Evolutionary conservation across 2,329 filamentous ascomycete species (phyloP), one percentile per base, ranked within the genome.

Genomic region (Penicillium polonicum): DNA sequence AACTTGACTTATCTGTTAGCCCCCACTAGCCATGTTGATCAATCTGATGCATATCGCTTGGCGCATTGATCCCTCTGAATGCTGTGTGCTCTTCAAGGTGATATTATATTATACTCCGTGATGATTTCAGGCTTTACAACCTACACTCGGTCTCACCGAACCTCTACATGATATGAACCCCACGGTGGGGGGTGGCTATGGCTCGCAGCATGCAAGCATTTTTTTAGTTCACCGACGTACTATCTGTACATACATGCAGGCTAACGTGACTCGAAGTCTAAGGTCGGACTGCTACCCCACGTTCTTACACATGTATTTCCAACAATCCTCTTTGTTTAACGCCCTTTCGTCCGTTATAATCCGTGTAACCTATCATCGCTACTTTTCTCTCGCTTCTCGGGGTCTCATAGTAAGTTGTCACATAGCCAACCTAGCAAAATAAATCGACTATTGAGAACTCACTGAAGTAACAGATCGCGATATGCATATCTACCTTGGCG

Each of bases 21-120:
- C 49, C 35, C 51, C 63, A 64, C 60, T 52, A 19, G 29, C n/a
- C n/a, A 35, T 50, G 60, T 57, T 53, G 65, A 67, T 66, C 63
- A 62, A 65, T 67, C 55, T 64, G 62, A 67, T 66, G 58, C 58
- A 66, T 67, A 12, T 45, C 43, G 36, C 62, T 66, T 63, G 59
- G 59, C 62, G 39, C 27, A 56, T 36, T 59, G 61, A 64, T 61
- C 57, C 21, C 29, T 39, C 35, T 25, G 23, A 9, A 49, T 12
- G 2, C 12, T 44, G 15, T 44, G 15, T 3, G 25, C 29, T 39
- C 19, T 35, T 29, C 17, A 21, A 54, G 29, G 23, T 25, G 35
- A 42, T 42, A 9, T 36, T n/a, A n/a, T 27, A n/a, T 35, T 33
- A 33, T 33, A 33, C 31, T 33, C 31, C 31, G 17, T 35, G 19